Percentiles rank a stretch among this genome's conserved stretches.
phyloP scores from a whole-genome alignment of 306 rosid genomes.

The Alnus rubra region DNA sequence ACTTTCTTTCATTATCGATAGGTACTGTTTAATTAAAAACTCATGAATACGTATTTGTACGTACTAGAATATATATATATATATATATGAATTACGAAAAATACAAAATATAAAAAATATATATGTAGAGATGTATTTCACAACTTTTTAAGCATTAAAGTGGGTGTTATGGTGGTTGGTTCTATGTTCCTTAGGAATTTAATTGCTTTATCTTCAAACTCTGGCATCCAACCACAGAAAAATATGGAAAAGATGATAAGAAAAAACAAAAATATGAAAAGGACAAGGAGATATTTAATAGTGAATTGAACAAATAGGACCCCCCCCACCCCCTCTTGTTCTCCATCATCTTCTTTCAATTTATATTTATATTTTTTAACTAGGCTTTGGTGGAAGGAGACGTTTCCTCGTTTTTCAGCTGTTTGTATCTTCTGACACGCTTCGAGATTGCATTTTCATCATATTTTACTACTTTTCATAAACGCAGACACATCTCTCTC shows the following conservation, averaged over 20 bases:
- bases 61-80: neutral
- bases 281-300: conserved; percentile 92
- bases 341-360: conserved; percentile 39
- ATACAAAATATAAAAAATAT: neutral
- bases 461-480: conserved; percentile 20
- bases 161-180: conserved; percentile 82
- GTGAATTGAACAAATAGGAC: conserved; percentile 55
- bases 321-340: conserved; percentile 49
- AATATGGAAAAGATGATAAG: conserved; percentile 29
- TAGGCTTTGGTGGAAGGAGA: conserved; percentile 65
- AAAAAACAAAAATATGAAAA: conserved; percentile 57
- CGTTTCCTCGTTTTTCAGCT: conserved; percentile 84
- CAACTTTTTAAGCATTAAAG: conserved; percentile 58
- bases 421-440: conserved; percentile 60
- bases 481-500: conserved; percentile 37
- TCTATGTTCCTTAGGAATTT: conserved; percentile 58
- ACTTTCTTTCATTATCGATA: too few species aligned
- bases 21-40: too few species aligned
- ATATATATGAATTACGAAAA: neutral
- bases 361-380: neutral
- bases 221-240: conserved; percentile 85
- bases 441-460: conserved; percentile 36
- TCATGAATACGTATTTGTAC: too few species aligned
- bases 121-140: conserved; percentile 8
- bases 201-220: conserved; percentile 86